phyloP scores from a whole-genome alignment of 805 yeast species.

The Zygotorulaspora chibaensis region DNA sequence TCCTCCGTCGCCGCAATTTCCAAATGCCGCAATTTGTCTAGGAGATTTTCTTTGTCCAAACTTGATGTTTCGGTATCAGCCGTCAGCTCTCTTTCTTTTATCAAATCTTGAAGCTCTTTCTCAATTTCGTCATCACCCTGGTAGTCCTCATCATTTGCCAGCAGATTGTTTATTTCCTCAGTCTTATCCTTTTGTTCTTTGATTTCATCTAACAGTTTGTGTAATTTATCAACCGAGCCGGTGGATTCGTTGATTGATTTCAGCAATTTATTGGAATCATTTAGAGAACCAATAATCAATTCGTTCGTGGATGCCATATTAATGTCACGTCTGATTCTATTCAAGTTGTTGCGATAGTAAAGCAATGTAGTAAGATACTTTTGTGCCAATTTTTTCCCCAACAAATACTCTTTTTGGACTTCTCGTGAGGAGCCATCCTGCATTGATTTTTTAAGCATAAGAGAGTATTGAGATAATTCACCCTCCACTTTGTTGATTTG shows the following conservation, averaged over 20 bases:
- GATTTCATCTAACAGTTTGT: constrained; percentile 39
- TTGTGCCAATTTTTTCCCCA: constrained; percentile 37
- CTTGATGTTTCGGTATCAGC: background rate
- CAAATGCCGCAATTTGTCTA: constrained; percentile 25
- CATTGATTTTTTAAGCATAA: constrained; percentile 20
- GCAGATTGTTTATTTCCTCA: constrained; percentile 38
- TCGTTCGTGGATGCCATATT: constrained; percentile 43
- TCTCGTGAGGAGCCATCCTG: constrained; percentile 23
- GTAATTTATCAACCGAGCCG: constrained; percentile 44
- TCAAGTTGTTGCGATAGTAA: constrained; percentile 37
- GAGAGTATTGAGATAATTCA: constrained; percentile 15
- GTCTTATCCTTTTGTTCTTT: constrained; percentile 37
- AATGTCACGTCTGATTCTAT: constrained; percentile 38
- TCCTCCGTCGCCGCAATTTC: constrained; percentile 13
- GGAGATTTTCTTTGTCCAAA: constrained; percentile 15
- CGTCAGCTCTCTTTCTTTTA: constrained; percentile 22
- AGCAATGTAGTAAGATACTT: constrained; percentile 33
- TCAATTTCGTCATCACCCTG: constrained; percentile 37
- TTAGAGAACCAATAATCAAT: constrained; percentile 37
- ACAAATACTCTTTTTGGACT: constrained; percentile 34
- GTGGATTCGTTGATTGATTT: constrained; percentile 37
- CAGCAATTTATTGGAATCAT: constrained; percentile 37
- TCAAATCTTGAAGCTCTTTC: constrained; percentile 38
- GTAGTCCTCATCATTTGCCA: constrained; percentile 18
- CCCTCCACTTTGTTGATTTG: constrained; percentile 23